Base-by-base conservation (phyloP, 2,329 filamentous ascomycete species). In the Gnomoniopsis sp. region DNA sequence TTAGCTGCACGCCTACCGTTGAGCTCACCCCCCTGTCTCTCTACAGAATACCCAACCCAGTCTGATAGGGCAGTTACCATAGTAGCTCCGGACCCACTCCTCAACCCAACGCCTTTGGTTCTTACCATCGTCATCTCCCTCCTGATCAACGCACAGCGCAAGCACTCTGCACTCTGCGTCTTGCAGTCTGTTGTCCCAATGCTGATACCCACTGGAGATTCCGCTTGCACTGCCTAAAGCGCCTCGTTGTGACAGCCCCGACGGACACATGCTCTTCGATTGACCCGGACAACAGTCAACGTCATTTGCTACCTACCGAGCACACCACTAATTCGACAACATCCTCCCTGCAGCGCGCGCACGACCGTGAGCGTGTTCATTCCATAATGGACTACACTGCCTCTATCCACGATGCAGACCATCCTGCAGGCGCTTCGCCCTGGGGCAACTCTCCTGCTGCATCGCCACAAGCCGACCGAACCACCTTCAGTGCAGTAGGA, bases 361-460 rank as follows among this genome's bases (percentile, higher is more conserved):
- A 47, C 44, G 44, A 47, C 21, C 21, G 44, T 47, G 30, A 43
- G 41, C 34, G 34, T 23, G 34, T 30, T 41, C 14, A 21, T 46
- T 19, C 19, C 21, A n/a, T 68, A 64, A 86, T 86, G 83, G 83
- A 86, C 72, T 86, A 85, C 71, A 80, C 78, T 70, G 71, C 81
- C 62, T 78, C 81, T 15, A 81, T 84, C 65, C 68, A 78, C 68
- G 82, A 85, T 65, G 73, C 74, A 53, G 83, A 85, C 49, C 77
- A 84, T 63, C 75, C 79, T 19, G 74, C 72, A 49, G 80, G 76
- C 59, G 76, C 74, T 61, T 84, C 82, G 34, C 82, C 83, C 2
- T 85, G 83, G 82, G 82, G 80, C 15, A 78, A 75, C 58, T 81
- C 80, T 34, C 82, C 82, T 6, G 73, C 74, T 23, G 74, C 77